Percentiles rank a stretch among this genome's conserved stretches.
phyloP scores from a whole-genome alignment of 192 early-diverging fungal species.

The Podila verticillata region DNA sequence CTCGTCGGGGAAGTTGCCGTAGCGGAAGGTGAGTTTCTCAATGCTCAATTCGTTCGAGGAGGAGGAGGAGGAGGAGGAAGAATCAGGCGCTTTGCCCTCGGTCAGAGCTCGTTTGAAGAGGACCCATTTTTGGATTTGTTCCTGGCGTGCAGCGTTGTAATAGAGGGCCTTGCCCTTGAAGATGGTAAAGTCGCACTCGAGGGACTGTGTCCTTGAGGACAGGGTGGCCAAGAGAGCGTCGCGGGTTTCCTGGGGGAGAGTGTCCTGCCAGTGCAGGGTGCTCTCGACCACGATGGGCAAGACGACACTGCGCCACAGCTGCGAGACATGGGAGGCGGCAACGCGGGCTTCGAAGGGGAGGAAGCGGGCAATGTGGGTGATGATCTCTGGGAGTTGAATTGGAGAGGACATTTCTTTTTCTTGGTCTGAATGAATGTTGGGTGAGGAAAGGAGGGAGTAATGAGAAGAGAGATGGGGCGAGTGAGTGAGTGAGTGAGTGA shows the following conservation, averaged over 20 bases:
- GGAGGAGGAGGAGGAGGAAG: too few species aligned
- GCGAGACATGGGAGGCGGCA: background rate
- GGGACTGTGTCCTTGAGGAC: background rate
- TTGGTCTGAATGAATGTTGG: background rate
- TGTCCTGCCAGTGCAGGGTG: background rate
- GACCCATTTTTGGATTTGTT: background rate
- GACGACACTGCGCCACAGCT: background rate
- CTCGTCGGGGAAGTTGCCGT: slow-evolving; percentile 2
- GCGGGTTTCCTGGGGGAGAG: background rate
- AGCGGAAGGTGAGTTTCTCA: background rate
- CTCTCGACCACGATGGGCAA: background rate
- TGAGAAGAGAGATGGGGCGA: background rate
- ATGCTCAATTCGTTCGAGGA: background rate
- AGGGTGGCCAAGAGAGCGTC: background rate
- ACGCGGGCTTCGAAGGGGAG: background rate
- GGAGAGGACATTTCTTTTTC: background rate
- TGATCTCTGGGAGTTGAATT: background rate
- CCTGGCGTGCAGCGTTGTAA: background rate
- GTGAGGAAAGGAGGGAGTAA: background rate
- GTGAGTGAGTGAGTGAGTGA: too few species aligned
- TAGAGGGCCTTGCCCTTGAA: slow-evolving; percentile 6
- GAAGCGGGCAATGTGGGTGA: background rate
- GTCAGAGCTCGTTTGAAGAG: background rate
- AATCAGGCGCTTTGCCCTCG: background rate
- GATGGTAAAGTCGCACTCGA: slow-evolving; percentile 2